Base-by-base conservation (phyloP, 768 basidiomycete genomes). In the Paxillus ammoniavirescens region DNA sequence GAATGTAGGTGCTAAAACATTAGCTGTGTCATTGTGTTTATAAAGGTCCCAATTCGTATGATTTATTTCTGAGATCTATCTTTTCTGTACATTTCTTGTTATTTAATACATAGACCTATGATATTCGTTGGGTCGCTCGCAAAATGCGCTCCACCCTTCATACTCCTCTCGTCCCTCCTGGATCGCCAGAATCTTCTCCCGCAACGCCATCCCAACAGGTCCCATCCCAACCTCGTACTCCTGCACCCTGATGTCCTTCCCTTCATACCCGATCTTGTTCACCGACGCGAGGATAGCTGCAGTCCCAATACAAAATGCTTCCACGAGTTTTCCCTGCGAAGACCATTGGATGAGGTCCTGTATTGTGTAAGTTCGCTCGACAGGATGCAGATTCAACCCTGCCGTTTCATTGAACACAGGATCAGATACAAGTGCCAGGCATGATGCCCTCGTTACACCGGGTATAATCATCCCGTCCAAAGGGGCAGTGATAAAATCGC, bases 381-480 rank as follows among this genome's bases (percentile, higher is more conserved):
- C 69, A 0, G 83, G 70, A 57, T 77, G 56, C 13, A 83, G 51
- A 5, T 71, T 72, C 26, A 68, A 50, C 3, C 64, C 49, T 43
- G 50, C 4, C 5, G 48, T 49, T 33, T 52, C 42, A 40, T n/a
- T 77, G 45, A 77, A 78, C 0, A 75, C 72, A 58, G 91, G 91
- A 8, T 83, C 84, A 14, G 81, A 73, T 4, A 83, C 81, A 42
- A 98, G 84, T 0, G 77, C 63, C 37, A 97, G 80, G 41, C 91
- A 85, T 23, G 91, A 93, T 62, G 89, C 88, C 57, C 95, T 85
- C 8, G 94, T 97, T 23, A 98, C 84, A 42, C 95, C 93, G 2
- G 94, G 93, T 2, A 98, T 82, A 63, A 98, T 92, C 72, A 91
- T 88, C 47, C 94, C 93, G 66, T 90, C 92, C 55, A 97, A 74